These are phyloP conservation scores for Verticillium isaacii DNA, from an alignment of 2,329 filamentous ascomycete genomes.

Conservation along the genomic window DNA sequence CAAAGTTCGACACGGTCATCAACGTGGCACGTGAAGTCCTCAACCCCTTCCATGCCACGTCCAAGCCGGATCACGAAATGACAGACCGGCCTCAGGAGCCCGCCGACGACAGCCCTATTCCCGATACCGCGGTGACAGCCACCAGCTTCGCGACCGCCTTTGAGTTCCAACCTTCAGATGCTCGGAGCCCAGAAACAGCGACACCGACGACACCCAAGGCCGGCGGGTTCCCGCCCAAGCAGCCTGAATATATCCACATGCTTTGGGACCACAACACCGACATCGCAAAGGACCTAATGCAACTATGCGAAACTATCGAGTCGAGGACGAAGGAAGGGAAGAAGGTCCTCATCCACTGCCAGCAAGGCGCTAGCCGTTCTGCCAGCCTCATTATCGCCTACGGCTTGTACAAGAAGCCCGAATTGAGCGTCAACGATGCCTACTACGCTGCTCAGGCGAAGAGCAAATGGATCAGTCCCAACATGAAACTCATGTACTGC, in stretches of 20 bases:
- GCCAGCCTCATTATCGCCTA: conserved; percentile 85
- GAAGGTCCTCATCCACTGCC: conserved; percentile 77
- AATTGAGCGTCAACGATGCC: conserved; percentile 74
- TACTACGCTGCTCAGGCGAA: conserved; percentile 76
- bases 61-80: conserved; percentile 16
- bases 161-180: conserved; percentile 42
- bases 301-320: conserved; percentile 72
- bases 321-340: conserved; percentile 67
- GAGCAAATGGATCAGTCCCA: conserved; percentile 84
- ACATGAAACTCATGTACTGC: conserved; percentile 90
- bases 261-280: conserved; percentile 88
- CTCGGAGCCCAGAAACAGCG: conserved; percentile 38
- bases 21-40: conserved; percentile 80
- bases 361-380: conserved; percentile 80
- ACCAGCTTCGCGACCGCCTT: conserved; percentile 58
- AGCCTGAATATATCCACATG: conserved; percentile 81
- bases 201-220: conserved; percentile 58
- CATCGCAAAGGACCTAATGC: conserved; percentile 72
- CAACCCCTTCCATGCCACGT: conserved; percentile 58
- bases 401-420: conserved; percentile 73
- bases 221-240: conserved; percentile 32
- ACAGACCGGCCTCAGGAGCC: conserved; percentile 22
- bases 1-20: conserved; percentile 75
- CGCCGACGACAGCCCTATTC: conserved; percentile 38
- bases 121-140: conserved; percentile 53